Evolutionary conservation across 495 filamentous ascomycete species (phyloP).

Genomic region (Penicillium nucicola): DNA sequence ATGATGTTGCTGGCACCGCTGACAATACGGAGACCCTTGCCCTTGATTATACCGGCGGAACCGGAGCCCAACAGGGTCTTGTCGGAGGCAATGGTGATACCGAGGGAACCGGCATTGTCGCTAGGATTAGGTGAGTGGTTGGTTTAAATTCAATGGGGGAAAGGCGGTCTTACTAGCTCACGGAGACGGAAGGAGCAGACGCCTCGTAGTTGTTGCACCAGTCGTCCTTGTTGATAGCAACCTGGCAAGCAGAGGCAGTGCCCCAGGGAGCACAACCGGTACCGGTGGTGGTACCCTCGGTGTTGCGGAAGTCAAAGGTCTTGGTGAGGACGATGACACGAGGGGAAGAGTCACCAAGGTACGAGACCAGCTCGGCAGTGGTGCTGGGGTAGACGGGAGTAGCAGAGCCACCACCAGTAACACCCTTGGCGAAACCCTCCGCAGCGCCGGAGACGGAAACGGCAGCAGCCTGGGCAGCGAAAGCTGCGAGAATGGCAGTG

Average conservation of each 20-base stretch:
- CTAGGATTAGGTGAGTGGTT: slow-evolving; percentile 3
- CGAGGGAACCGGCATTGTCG: slow-evolving; percentile 41
- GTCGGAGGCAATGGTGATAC: slow-evolving; percentile 44
- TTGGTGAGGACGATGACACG: slow-evolving; percentile 38
- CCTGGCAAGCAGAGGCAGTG: slow-evolving; percentile 40
- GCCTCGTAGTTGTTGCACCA: slow-evolving; percentile 46
- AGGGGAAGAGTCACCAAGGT: slow-evolving; percentile 34
- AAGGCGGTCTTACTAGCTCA: slow-evolving; percentile 33
- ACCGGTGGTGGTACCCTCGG: slow-evolving; percentile 37
- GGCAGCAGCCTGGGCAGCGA: slow-evolving; percentile 26
- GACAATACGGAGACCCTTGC: slow-evolving; percentile 44
- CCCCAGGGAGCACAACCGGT: slow-evolving; percentile 49
- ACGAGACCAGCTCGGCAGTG: slow-evolving; percentile 42
- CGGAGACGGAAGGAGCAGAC: slow-evolving; percentile 27
- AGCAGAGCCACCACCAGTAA: slow-evolving; percentile 39
- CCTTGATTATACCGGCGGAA: slow-evolving; percentile 36
- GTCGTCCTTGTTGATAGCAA: slow-evolving; percentile 51
- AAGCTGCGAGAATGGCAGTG: slow-evolving; percentile 15
- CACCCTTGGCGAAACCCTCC: slow-evolving; percentile 40
- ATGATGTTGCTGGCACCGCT: slow-evolving; percentile 44
- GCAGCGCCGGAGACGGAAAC: slow-evolving; percentile 34
- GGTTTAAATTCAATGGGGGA: background rate
- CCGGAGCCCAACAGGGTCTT: slow-evolving; percentile 44
- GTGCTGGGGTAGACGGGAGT: slow-evolving; percentile 36
- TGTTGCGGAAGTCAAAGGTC: slow-evolving; percentile 44